Evolutionary conservation across 257 asterid genomes (phyloP).

Genomic region (Lantana camara): DNA sequence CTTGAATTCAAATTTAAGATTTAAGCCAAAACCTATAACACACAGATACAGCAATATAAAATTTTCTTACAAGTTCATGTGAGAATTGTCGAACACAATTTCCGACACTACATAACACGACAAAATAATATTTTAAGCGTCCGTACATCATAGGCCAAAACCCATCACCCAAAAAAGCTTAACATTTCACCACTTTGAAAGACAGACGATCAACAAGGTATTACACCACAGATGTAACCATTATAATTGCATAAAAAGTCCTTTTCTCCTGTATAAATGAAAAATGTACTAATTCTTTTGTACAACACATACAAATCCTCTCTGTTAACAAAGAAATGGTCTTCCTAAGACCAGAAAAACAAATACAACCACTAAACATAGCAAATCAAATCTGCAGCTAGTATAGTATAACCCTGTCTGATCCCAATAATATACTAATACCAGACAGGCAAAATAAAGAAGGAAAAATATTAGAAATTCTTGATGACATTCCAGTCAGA

Average conservation of each 20-base stretch:
- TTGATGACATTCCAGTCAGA: not conserved
- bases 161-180: no score
- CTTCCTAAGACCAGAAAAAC: constrained; percentile 8
- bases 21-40: no score
- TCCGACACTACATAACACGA: no score
- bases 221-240: not conserved
- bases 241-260: not conserved
- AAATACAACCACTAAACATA: not conserved
- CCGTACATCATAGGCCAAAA: no score
- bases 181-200: no score
- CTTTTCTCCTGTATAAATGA: constrained; percentile 11
- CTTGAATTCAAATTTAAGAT: no score
- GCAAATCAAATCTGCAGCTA: constrained; percentile 17
- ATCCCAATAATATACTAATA: constrained; percentile 22
- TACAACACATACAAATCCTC: constrained; percentile 29
- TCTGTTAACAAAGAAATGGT: not conserved
- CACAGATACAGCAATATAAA: no score
- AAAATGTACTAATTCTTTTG: constrained; percentile 21
- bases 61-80: no score
- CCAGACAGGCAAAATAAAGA: not conserved
- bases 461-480: constrained; percentile 1
- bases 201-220: not conserved
- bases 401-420: constrained; percentile 32
- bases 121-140: no score
- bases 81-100: no score